phyloP scores from a whole-genome alignment of 1,284 basidiomycete species.

The Termitomyces sp. region DNA sequence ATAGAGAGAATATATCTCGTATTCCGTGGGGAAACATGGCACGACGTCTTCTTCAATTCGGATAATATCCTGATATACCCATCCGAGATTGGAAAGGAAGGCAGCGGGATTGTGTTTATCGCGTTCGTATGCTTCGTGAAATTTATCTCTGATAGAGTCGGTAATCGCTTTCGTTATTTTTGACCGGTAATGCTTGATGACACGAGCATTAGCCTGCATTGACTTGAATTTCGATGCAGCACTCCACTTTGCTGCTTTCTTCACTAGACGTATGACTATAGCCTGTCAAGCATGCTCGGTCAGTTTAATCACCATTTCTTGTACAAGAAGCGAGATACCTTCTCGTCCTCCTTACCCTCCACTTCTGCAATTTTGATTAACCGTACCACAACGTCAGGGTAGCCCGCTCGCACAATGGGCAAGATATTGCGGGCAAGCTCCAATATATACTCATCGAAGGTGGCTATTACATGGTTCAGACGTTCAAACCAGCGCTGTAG shows the following conservation, averaged over 20 bases:
- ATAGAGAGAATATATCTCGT: slow-evolving; percentile 81
- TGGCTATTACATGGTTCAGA: slow-evolving; percentile 75
- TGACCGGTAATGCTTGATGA: slow-evolving; percentile 94
- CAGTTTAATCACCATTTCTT: not conserved
- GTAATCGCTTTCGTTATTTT: slow-evolving; percentile 84
- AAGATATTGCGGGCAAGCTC: slow-evolving; percentile 76
- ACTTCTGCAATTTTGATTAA: slow-evolving; percentile 92
- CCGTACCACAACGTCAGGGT: slow-evolving; percentile 84
- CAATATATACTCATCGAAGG: slow-evolving; percentile 87
- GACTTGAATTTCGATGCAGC: slow-evolving; percentile 88
- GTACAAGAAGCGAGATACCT: slow-evolving; percentile 44
- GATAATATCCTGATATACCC: slow-evolving; percentile 95
- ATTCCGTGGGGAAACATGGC: slow-evolving; percentile 89
- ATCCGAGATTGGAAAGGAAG: slow-evolving; percentile 79
- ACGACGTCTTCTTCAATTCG: slow-evolving; percentile 85
- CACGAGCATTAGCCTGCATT: slow-evolving; percentile 87
- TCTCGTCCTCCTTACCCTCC: slow-evolving; percentile 92
- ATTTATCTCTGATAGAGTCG: slow-evolving; percentile 71
- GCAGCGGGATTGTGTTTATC: slow-evolving; percentile 60
- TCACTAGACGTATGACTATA: slow-evolving; percentile 88
- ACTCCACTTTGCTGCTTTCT: slow-evolving; percentile 86
- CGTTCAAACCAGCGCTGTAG: slow-evolving; percentile 83
- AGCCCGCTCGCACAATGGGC: slow-evolving; percentile 75
- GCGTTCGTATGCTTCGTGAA: slow-evolving; percentile 65
- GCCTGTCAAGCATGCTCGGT: slow-evolving; percentile 44